These are phyloP conservation scores for Pelagomonas calceolata DNA, from an alignment of 108 stramenopile genomes.

Conservation along the genomic window DNA sequence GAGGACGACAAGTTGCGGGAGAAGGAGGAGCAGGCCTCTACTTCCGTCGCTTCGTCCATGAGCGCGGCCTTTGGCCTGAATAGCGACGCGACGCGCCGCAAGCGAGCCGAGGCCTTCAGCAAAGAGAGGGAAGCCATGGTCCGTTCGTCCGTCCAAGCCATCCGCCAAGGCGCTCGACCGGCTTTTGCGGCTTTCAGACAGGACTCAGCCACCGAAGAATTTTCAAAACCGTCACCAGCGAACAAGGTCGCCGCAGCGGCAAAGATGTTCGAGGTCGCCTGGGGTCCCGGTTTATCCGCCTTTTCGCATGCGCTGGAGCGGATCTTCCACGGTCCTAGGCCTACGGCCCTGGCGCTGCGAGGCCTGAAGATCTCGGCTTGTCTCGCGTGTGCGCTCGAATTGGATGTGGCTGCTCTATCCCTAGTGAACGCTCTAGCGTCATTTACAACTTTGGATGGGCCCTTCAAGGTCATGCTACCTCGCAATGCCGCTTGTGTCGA, in stretches of 20 bases:
- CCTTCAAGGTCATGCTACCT: slow-evolving; percentile 61
- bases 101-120: slow-evolving; percentile 26
- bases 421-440: slow-evolving; percentile 74
- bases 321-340: neutral
- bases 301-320: slow-evolving; percentile 82
- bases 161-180: slow-evolving; percentile 48
- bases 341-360: slow-evolving; percentile 6
- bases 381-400: neutral
- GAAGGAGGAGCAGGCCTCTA: slow-evolving; percentile 25
- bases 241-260: no score
- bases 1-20: slow-evolving; percentile 82
- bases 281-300: slow-evolving; percentile 87
- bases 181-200: slow-evolving; percentile 16
- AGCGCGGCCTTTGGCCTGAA: neutral
- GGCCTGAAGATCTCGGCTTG: neutral
- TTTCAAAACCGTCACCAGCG: slow-evolving; percentile 74
- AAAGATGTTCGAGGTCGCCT: slow-evolving; percentile 88
- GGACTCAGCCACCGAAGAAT: slow-evolving; percentile 64
- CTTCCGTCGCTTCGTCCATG: neutral
- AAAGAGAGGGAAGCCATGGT: slow-evolving; percentile 91
- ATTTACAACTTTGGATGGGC: slow-evolving; percentile 66
- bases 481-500: slow-evolving; percentile 77
- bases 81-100: neutral
- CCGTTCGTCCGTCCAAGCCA: slow-evolving; percentile 66
- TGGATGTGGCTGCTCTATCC: slow-evolving; percentile 66